phyloP scores from a whole-genome alignment of 192 early-diverging fungal genomes.

The Lobosporangium transversale region DNA sequence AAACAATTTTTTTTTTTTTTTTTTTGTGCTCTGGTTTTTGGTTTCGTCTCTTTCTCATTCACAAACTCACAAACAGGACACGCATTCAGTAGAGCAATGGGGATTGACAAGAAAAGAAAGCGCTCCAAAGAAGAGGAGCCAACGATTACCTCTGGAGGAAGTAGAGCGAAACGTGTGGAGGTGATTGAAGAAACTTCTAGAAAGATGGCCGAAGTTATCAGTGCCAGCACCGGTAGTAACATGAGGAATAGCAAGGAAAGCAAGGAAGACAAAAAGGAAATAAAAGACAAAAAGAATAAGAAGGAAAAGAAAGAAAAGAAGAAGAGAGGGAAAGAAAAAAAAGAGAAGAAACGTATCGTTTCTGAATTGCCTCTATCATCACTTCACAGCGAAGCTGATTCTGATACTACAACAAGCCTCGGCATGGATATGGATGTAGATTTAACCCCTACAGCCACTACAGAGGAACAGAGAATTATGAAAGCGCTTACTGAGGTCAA shows the following conservation, averaged over 20 bases:
- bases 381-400: not conserved
- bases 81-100: not conserved
- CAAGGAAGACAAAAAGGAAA: not conserved
- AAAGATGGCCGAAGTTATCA: not conserved
- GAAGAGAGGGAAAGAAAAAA: not conserved
- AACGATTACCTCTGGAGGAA: constrained; percentile 23
- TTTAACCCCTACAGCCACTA: not conserved
- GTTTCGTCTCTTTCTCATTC: not conserved
- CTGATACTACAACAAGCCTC: constrained; percentile 3
- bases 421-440: constrained; percentile 16
- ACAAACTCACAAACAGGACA: not conserved
- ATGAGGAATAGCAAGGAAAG: constrained; percentile 1
- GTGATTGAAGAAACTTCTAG: not conserved
- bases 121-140: constrained; percentile 15
- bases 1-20: not conserved
- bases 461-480: not conserved
- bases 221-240: not conserved
- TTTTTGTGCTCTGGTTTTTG: not conserved
- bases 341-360: constrained; percentile 21
- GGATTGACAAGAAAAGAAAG: constrained; percentile 41
- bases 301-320: constrained; percentile 2
- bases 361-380: not conserved
- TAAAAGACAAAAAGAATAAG: not conserved
- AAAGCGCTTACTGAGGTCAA: not conserved
- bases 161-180: constrained; percentile 4